These are phyloP conservation scores for Jamesozyma gamospora DNA, from an alignment of 805 yeast genomes.

Conservation along the genomic window DNA sequence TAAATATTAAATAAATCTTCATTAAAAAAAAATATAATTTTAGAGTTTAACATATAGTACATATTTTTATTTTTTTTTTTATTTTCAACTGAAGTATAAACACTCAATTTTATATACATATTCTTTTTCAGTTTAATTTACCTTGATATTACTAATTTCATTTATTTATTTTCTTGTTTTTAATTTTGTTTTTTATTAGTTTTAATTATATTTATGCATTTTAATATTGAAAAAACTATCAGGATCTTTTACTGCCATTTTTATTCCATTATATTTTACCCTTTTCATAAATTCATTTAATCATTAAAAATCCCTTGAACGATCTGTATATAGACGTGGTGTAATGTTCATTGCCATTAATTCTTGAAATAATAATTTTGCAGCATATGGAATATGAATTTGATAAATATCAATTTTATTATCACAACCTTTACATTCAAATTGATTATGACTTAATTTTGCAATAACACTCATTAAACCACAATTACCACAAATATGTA, in stretches of 20 bases:
- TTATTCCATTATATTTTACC: conserved; percentile 1
- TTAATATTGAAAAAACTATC: too few relatives aligned
- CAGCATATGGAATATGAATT: conserved; percentile 96
- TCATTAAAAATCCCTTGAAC: conserved; percentile 37
- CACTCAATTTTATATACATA: neutral
- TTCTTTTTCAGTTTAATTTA: neutral
- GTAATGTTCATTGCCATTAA: conserved; percentile 99
- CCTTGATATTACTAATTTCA: neutral
- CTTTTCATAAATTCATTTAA: neutral
- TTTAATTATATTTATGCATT: neutral
- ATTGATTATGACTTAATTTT: conserved; percentile 92
- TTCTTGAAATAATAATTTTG: conserved; percentile 95
- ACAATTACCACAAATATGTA: conserved; percentile 96
- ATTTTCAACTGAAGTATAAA: too few relatives aligned
- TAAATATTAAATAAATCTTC: neutral
- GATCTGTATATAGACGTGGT: conserved; percentile 93
- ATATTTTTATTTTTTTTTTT: too few relatives aligned
- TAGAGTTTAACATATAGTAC: too few relatives aligned
- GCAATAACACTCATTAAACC: conserved; percentile 98
- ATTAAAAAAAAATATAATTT: neutral
- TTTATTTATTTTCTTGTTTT: neutral
- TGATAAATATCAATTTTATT: conserved; percentile 97
- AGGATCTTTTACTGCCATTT: too few relatives aligned
- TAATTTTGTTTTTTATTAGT: conserved; percentile 1
- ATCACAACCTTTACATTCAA: conserved; percentile 97